These are phyloP conservation scores for Acanthamoeba triangularis DNA, from an alignment of 208 protist species.

Conservation along the genomic window DNA sequence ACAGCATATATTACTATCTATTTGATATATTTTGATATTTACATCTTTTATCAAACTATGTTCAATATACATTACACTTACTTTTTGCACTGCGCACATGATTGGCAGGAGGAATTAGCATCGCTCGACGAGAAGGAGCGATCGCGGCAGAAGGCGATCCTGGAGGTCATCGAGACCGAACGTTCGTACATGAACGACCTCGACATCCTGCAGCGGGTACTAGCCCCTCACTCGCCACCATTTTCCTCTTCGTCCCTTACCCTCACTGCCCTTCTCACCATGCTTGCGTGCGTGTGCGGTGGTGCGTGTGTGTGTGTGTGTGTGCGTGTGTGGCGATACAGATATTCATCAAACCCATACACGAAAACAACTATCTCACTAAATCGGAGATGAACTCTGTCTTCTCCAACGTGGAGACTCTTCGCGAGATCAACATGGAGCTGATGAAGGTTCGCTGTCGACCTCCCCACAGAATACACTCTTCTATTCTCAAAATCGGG, in stretches of 20 bases:
- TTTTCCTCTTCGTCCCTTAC: background rate
- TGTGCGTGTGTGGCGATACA: background rate
- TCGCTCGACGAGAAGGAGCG: slow-evolving; percentile 5
- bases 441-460: background rate
- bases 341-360: slow-evolving; percentile 48
- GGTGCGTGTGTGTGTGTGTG: background rate
- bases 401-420: slow-evolving; percentile 10
- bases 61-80: background rate
- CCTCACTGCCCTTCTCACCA: background rate
- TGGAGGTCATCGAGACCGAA: slow-evolving; percentile 28
- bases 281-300: background rate
- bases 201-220: slow-evolving; percentile 6
- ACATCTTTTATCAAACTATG: background rate
- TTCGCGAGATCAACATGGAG: background rate
- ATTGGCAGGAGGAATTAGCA: background rate
- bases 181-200: slow-evolving; percentile 47
- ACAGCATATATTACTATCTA: too few relatives aligned
- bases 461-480: background rate
- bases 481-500: too few relatives aligned
- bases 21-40: background rate
- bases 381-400: slow-evolving; percentile 39
- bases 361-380: background rate
- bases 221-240: background rate
- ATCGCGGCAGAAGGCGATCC: slow-evolving; percentile 19
- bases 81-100: too few relatives aligned